Conservation (phyloP, 257 asterid genomes). For the Solanum gracilifrons region DNA sequence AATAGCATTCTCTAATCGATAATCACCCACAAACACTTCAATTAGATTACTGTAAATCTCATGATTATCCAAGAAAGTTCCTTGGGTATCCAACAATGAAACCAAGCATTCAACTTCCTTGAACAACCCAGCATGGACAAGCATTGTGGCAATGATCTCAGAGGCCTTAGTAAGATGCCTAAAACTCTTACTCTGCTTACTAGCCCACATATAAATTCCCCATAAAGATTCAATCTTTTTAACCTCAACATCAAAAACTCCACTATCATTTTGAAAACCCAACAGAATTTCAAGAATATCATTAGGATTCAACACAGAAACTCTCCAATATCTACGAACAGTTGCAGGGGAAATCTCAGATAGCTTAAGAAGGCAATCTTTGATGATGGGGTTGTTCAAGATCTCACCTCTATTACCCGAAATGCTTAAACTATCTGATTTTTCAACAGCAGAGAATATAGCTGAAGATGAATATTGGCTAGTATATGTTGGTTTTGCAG, state of each 20-base stretch:
- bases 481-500: slow-evolving; percentile 4
- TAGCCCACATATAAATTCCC: slow-evolving; percentile 62
- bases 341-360: slow-evolving; percentile 45
- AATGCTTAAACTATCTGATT: slow-evolving; percentile 18
- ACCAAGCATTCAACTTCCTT: slow-evolving; percentile 57
- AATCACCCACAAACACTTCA: slow-evolving; percentile 45
- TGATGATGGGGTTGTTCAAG: slow-evolving; percentile 19
- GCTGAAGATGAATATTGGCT: slow-evolving; percentile 17
- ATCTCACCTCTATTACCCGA: slow-evolving; percentile 24
- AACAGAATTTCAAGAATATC: slow-evolving; percentile 63
- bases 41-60: slow-evolving; percentile 60
- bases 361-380: slow-evolving; percentile 41
- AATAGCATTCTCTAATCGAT: slow-evolving; percentile 53
- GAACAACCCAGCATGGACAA: slow-evolving; percentile 45
- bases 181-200: slow-evolving; percentile 31
- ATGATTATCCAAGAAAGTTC: slow-evolving; percentile 54
- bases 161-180: slow-evolving; percentile 51
- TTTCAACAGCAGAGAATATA: slow-evolving; percentile 23
- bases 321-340: slow-evolving; percentile 72
- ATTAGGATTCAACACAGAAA: slow-evolving; percentile 38
- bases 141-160: slow-evolving; percentile 68
- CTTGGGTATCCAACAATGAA: slow-evolving; percentile 41
- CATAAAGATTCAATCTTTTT: slow-evolving; percentile 58
- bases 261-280: slow-evolving; percentile 38
- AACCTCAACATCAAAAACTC: slow-evolving; percentile 30